These are phyloP conservation scores for Neolecta irregularis DNA, from an alignment of 1,139 yeast genomes.

Conservation along the genomic window DNA sequence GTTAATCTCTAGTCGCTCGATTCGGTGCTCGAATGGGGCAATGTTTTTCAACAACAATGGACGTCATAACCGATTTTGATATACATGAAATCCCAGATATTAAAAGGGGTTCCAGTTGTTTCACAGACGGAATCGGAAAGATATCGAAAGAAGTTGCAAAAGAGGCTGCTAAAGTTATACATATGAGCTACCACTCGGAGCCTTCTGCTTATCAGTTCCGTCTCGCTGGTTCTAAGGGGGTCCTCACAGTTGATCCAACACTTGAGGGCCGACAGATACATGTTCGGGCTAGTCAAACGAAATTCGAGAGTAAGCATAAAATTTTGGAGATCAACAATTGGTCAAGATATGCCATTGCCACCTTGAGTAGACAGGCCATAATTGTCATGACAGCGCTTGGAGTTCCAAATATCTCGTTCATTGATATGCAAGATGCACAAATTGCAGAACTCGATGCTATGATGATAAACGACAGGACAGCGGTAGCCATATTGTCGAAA, in stretches of 20 bases:
- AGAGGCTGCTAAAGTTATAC: conserved; percentile 6
- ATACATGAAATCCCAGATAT: no score
- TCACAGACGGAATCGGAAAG: conserved; percentile 14
- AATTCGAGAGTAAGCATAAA: conserved; percentile 10
- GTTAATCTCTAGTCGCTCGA: conserved; percentile 9
- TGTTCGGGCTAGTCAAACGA: conserved; percentile 10
- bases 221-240: conserved; percentile 13
- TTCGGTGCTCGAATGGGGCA: conserved; percentile 14
- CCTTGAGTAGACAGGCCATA: conserved; percentile 11
- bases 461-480: conserved; percentile 4
- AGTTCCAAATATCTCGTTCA: conserved; percentile 8
- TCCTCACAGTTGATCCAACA: conserved; percentile 9
- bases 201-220: conserved; percentile 14
- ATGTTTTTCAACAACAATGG: conserved; percentile 13
- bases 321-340: conserved; percentile 9
- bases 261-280: conserved; percentile 5
- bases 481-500: conserved; percentile 4
- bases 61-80: conserved; percentile 6
- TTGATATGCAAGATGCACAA: conserved; percentile 5
- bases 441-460: conserved; percentile 6
- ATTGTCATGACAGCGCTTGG: conserved; percentile 11
- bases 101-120: conserved; percentile 10
- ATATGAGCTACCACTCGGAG: no score
- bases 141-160: conserved; percentile 9
- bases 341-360: conserved; percentile 4